Conservation (phyloP, 2,329 filamentous ascomycete genomes). For the Pseudopithomyces maydicus region DNA sequence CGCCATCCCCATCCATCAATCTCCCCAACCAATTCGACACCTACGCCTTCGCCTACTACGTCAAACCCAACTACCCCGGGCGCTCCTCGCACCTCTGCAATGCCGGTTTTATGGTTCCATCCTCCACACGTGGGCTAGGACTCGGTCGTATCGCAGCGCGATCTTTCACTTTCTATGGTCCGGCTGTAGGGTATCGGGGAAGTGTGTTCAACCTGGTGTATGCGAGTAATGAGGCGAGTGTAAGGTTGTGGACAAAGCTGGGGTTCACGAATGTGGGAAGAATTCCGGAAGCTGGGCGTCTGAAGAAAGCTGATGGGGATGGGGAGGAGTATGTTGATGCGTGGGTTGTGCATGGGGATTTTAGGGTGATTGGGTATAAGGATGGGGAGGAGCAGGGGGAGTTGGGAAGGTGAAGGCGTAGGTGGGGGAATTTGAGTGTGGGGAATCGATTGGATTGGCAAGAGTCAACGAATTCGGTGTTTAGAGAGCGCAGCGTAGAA, state of each 20-base stretch:
- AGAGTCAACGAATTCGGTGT: no score
- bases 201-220: conserved; percentile 15
- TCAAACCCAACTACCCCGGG: conserved; percentile 88
- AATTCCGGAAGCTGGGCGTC: conserved; percentile 10
- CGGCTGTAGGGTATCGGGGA: conserved; percentile 9
- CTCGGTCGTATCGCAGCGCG: conserved; percentile 12
- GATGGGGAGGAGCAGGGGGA: conserved; percentile 5
- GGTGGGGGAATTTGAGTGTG: no score
- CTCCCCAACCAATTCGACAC: background rate
- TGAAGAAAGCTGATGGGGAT: conserved; percentile 3
- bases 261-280: conserved; percentile 9
- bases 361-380: conserved; percentile 11
- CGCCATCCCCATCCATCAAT: background rate
- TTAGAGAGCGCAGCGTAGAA: no score
- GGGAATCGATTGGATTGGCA: no score
- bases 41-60: conserved; percentile 65
- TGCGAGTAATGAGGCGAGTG: conserved; percentile 10
- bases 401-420: background rate
- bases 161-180: conserved; percentile 9
- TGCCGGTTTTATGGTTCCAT: conserved; percentile 50
- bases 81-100: conserved; percentile 84
- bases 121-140: conserved; percentile 4
- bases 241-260: conserved; percentile 9
- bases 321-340: conserved; percentile 13
- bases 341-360: conserved; percentile 13